Evolutionary conservation across 352 stramenopile species (phyloP).

Genomic region (Pythium apleroticum): DNA sequence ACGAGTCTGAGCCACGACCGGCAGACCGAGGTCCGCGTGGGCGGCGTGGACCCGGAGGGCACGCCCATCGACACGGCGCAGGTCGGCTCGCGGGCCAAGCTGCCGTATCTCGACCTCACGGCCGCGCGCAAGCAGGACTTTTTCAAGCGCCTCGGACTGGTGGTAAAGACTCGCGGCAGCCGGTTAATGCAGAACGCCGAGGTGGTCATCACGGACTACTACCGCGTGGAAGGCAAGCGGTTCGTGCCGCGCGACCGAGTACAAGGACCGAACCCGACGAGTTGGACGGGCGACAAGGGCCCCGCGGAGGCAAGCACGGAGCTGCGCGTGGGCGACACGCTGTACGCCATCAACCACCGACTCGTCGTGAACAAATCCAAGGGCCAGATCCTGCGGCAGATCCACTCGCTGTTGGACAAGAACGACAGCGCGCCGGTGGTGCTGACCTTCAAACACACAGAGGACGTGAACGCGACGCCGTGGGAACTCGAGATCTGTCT

Average conservation of each 20-base stretch:
- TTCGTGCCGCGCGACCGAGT: conserved; percentile 73
- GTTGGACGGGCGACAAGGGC: conserved; percentile 73
- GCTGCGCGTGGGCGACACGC: conserved; percentile 73
- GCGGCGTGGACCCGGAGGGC: conserved; percentile 36
- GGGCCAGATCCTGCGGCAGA: conserved; percentile 79
- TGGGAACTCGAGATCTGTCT: conserved; percentile 82
- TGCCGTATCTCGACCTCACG: conserved; percentile 68
- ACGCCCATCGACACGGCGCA: conserved; percentile 52
- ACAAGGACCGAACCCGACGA: conserved; percentile 55
- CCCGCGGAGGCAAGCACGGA: conserved; percentile 70
- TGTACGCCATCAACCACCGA: conserved; percentile 86
- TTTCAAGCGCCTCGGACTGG: conserved; percentile 73
- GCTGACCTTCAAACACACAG: conserved; percentile 82
- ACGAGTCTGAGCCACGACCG: conserved; percentile 85
- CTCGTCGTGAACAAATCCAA: conserved; percentile 88
- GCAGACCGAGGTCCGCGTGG: conserved; percentile 80
- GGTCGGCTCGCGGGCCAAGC: conserved; percentile 61
- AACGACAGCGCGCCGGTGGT: conserved; percentile 64
- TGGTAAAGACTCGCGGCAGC: conserved; percentile 82
- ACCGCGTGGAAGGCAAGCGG: conserved; percentile 75
- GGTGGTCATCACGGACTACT: conserved; percentile 79
- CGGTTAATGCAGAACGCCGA: conserved; percentile 86
- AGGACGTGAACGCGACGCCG: conserved; percentile 68
- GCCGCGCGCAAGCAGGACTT: conserved; percentile 67
- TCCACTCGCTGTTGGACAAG: conserved; percentile 76